Conservation (phyloP, 257 asterid genomes). For the Capsicum baccatum region DNA sequence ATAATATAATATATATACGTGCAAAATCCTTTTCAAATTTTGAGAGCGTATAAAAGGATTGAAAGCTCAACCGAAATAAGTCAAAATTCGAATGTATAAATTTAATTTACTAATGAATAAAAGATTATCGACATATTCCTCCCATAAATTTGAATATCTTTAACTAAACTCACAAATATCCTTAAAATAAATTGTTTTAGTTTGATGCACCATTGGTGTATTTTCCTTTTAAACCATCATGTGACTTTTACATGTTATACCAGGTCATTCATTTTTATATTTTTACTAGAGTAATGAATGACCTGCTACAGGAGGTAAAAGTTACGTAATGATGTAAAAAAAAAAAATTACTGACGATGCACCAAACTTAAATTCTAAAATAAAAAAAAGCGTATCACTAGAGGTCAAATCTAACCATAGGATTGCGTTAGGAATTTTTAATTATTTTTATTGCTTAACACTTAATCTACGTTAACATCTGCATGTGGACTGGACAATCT, state of each 20-base stretch:
- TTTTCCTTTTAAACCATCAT: no score
- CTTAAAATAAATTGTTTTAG: no score
- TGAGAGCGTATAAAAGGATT: neutral
- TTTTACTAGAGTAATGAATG: no score
- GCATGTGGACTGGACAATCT: neutral
- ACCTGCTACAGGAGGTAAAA: no score
- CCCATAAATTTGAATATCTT: neutral
- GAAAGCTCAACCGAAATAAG: neutral
- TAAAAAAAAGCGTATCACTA: neutral
- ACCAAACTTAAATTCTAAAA: neutral
- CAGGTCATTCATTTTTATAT: no score
- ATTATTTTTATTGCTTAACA: neutral
- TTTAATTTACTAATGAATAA: neutral
- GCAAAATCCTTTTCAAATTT: neutral
- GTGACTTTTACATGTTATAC: no score
- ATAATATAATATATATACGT: neutral
- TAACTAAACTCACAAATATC: neutral
- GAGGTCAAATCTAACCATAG: neutral
- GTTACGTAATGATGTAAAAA: no score
- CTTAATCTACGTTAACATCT: conserved; percentile 1
- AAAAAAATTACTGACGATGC: no score
- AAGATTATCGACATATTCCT: neutral
- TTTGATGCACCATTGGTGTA: no score
- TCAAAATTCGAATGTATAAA: neutral
- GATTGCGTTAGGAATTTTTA: neutral